Conservation (phyloP, 1,284 basidiomycete species). For the Vanrija sp. region DNA sequence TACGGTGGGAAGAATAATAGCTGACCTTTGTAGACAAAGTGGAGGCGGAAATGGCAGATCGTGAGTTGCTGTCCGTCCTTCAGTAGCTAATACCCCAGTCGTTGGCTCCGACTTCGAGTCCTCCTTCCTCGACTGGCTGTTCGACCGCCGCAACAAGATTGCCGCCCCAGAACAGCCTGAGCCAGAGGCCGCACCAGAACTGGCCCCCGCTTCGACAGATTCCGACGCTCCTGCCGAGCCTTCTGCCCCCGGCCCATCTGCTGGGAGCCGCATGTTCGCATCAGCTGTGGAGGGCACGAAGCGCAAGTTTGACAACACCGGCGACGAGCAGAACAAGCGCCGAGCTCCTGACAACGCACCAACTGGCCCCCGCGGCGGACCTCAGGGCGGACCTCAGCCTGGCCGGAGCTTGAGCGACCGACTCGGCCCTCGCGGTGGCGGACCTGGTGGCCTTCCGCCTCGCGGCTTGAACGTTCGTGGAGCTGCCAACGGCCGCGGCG, state of each 20-base stretch:
- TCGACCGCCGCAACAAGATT: constrained; percentile 14
- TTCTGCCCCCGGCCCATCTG: constrained; percentile 4
- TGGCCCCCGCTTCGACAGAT: constrained; percentile 8
- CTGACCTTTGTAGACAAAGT: constrained; percentile 30
- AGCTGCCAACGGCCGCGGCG: constrained; percentile 8
- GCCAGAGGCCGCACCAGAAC: not conserved
- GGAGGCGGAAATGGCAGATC: constrained; percentile 42
- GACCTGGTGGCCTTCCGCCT: constrained; percentile 2
- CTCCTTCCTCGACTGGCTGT: constrained; percentile 44
- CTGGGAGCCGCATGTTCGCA: constrained; percentile 12
- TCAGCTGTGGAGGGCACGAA: constrained; percentile 22
- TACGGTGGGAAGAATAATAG: not conserved
- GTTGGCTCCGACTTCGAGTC: constrained; percentile 35
- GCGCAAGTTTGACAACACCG: constrained; percentile 14
- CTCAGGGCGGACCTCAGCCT: constrained; percentile 10
- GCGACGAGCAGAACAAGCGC: constrained; percentile 15
- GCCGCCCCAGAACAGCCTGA: constrained; percentile 4
- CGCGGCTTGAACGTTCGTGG: constrained; percentile 23
- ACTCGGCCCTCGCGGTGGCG: constrained; percentile 11
- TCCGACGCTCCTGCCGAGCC: constrained; percentile 1
- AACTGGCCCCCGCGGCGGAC: constrained; percentile 10
- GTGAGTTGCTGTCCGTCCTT: constrained; percentile 9
- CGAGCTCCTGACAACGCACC: constrained; percentile 14
- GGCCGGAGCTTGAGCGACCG: constrained; percentile 20
- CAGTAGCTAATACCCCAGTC: constrained; percentile 13